Conservation (phyloP, 108 stramenopile species). For the Nitzschia sp. region DNA sequence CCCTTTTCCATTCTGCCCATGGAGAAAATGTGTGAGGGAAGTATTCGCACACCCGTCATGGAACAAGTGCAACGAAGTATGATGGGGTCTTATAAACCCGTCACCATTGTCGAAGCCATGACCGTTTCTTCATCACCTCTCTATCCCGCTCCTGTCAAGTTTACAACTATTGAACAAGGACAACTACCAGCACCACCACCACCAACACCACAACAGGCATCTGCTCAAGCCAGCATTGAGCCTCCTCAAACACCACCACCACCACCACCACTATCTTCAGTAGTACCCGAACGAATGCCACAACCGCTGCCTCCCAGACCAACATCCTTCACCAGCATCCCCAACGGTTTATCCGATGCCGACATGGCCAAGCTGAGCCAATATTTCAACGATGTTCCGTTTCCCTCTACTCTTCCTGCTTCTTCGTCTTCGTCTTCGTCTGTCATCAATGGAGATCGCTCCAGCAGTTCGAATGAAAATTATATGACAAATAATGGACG, state of each 20-base stretch:
- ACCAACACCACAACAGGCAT: too few relatives aligned
- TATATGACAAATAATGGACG: neutral
- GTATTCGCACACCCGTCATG: constrained; percentile 19
- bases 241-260: neutral
- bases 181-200: neutral
- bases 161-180: neutral
- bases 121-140: neutral
- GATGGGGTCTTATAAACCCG: neutral
- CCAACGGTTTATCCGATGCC: neutral
- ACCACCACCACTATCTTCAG: neutral
- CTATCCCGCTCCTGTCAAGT: neutral
- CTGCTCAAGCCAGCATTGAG: neutral
- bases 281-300: neutral
- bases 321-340: neutral
- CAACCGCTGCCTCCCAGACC: neutral
- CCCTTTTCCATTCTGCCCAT: constrained; percentile 77
- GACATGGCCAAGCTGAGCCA: neutral
- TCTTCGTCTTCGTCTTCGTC: too few relatives aligned
- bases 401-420: too few relatives aligned
- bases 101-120: neutral
- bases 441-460: neutral
- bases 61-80: constrained; percentile 30
- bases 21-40: constrained; percentile 42
- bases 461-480: neutral
- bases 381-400: too few relatives aligned